phyloP scores from a whole-genome alignment of 139 green algal species.

The Asterochloris erici region DNA sequence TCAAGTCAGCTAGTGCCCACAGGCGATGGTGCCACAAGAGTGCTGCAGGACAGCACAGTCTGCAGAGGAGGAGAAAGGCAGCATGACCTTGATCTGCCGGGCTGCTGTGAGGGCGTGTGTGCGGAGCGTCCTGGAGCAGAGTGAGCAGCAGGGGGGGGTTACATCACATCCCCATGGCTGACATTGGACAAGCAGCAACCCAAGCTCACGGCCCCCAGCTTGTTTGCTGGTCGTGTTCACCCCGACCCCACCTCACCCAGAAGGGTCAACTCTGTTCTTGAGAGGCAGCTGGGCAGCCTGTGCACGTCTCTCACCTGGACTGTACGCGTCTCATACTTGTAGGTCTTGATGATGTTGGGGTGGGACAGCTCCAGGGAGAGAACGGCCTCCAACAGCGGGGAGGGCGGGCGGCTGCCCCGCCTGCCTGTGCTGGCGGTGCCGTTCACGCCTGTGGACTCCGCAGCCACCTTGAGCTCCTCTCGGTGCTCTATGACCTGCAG shows the following conservation, averaged over 20 bases:
- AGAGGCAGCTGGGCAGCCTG: background rate
- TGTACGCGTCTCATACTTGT: constrained; percentile 12
- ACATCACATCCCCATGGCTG: no score
- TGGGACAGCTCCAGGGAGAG: constrained; percentile 14
- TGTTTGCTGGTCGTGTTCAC: background rate
- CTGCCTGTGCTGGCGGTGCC: background rate
- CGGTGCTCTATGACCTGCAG: constrained; percentile 19
- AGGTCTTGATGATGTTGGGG: constrained; percentile 25
- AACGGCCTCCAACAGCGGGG: constrained; percentile 6
- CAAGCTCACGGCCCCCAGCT: background rate
- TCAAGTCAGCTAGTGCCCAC: no score
- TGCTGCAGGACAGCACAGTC: no score
- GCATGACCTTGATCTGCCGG: no score
- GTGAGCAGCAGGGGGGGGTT: no score
- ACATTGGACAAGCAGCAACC: background rate
- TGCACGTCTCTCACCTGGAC: background rate
- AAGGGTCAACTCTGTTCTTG: background rate
- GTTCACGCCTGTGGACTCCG: background rate
- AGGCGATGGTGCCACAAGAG: no score
- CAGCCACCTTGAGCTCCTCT: background rate
- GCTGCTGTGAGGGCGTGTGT: no score
- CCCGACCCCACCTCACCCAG: background rate
- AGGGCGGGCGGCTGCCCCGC: background rate
- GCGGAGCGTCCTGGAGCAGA: no score
- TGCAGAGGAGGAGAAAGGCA: no score